phyloP scores from a whole-genome alignment of 345 rosid genomes.

The rapeseed (Brassica napus) region Da-Ae NC_063440.1:11371501-11372000 shows the following conservation, averaged over 20 bases:
- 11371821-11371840: neutral
- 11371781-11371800: conserved; percentile 37
- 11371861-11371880: conserved; percentile 41
- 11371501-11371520: neutral
- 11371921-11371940: conserved; percentile 24
- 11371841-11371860: neutral
- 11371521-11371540: neutral
- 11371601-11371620: neutral
- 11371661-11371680: conserved; percentile 48
- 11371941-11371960: conserved; percentile 58
- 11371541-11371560: neutral
- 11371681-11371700: conserved; percentile 48
- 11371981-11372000: conserved; percentile 43
- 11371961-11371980: conserved; percentile 44
- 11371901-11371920: conserved; percentile 58
- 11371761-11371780: conserved; percentile 45
- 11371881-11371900: conserved; percentile 48
- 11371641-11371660: conserved; percentile 41
- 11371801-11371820: neutral
- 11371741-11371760: conserved; percentile 53
- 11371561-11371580: too few species aligned
- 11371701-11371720: conserved; percentile 16
- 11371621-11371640: conserved; percentile 34
- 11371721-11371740: conserved; percentile 62
- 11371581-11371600: too few species aligned